A percentile compares a stretch with the other conserved stretches of the same genome.
phyloP scores from a whole-genome alignment of 257 asterid genomes.

The Solanum rostratum region DNA sequence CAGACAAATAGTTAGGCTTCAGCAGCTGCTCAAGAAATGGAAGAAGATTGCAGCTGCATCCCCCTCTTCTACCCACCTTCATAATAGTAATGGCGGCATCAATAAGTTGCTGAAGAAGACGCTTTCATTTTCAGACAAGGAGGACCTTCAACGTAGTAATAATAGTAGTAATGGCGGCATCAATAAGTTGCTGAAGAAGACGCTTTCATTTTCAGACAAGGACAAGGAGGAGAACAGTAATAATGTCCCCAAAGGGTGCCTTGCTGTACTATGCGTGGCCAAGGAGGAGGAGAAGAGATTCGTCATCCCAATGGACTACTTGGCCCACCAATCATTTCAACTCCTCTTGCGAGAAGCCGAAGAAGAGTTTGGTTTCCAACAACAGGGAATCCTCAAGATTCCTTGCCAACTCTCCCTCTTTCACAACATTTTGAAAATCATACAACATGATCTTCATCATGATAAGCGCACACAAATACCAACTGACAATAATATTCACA shows the following conservation, averaged over 20 bases:
- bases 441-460: slow-evolving; percentile 2
- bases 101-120: slow-evolving; percentile 73
- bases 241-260: slow-evolving; percentile 55
- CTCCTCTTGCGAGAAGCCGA: slow-evolving; percentile 63
- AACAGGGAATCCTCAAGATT: slow-evolving; percentile 58
- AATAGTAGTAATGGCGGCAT: slow-evolving; percentile 17
- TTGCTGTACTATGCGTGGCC: slow-evolving; percentile 56
- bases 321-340: slow-evolving; percentile 51
- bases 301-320: slow-evolving; percentile 54
- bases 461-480: neutral
- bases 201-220: slow-evolving; percentile 64
- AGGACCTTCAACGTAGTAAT: neutral
- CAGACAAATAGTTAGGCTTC: slow-evolving; percentile 76
- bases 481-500: neutral
- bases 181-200: slow-evolving; percentile 65
- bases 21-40: slow-evolving; percentile 80
- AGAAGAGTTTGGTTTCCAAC: slow-evolving; percentile 83
- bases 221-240: neutral
- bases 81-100: slow-evolving; percentile 9
- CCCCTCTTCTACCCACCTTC: neutral
- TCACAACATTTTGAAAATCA: slow-evolving; percentile 40
- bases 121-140: slow-evolving; percentile 53
- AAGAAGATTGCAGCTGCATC: slow-evolving; percentile 44
- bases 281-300: slow-evolving; percentile 60
- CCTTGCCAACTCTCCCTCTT: slow-evolving; percentile 61